Evolutionary conservation across 805 yeast species (phyloP).

Genomic region (Sungouiella blattae): DNA sequence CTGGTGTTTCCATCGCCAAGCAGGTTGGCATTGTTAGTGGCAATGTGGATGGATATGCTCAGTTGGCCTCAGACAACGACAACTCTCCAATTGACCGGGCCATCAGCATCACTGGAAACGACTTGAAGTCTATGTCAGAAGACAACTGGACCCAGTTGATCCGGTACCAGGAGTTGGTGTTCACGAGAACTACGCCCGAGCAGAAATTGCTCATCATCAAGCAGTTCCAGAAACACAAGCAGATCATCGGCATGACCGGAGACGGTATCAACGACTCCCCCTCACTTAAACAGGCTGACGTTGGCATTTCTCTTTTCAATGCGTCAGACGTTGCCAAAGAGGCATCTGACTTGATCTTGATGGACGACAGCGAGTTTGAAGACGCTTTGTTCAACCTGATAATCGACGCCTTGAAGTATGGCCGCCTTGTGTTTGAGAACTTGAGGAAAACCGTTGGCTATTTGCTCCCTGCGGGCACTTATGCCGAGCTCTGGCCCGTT

Average conservation of each 20-base stretch:
- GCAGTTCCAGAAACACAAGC: slow-evolving; percentile 35
- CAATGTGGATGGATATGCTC: slow-evolving; percentile 16
- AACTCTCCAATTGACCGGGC: slow-evolving; percentile 19
- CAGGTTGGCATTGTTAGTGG: slow-evolving; percentile 37
- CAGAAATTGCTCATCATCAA: slow-evolving; percentile 49
- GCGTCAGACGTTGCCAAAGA: slow-evolving; percentile 37
- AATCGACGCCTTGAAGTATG: slow-evolving; percentile 36
- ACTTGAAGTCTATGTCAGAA: slow-evolving; percentile 28
- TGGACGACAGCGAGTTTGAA: too few species aligned
- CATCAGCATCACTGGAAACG: slow-evolving; percentile 32
- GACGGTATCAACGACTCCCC: slow-evolving; percentile 37
- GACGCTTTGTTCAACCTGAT: slow-evolving; percentile 23
- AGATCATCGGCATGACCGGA: slow-evolving; percentile 34
- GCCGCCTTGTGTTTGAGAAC: slow-evolving; percentile 48
- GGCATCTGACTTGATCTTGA: slow-evolving; percentile 30
- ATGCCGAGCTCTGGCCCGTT: slow-evolving; percentile 50
- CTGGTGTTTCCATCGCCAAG: slow-evolving; percentile 49
- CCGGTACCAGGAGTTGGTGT: slow-evolving; percentile 34
- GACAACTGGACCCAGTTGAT: slow-evolving; percentile 41
- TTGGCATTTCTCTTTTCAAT: slow-evolving; percentile 27
- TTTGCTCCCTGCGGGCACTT: slow-evolving; percentile 52
- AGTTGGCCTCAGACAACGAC: slow-evolving; percentile 9
- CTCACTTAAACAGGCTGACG: slow-evolving; percentile 32
- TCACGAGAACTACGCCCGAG: slow-evolving; percentile 44
- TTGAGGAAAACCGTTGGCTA: slow-evolving; percentile 45